Conservation (phyloP, 2,329 filamentous ascomycete genomes). For the Dichotomopilus funicola region DNA sequence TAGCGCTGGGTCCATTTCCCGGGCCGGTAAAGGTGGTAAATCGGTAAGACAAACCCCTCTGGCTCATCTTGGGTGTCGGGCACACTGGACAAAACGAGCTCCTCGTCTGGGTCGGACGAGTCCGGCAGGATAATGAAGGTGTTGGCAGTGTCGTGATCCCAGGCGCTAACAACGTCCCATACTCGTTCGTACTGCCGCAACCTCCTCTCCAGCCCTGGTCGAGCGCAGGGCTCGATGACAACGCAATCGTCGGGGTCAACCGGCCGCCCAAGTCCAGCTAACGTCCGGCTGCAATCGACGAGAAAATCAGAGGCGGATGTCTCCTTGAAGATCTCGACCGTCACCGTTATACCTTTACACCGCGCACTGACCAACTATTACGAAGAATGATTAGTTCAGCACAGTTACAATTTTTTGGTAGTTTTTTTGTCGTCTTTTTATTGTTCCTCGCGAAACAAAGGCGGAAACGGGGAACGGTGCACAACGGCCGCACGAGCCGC, state of each 20-base stretch:
- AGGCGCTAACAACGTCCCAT: conserved; percentile 84
- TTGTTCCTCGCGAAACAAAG: too few relatives aligned
- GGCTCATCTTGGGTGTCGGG: conserved; percentile 54
- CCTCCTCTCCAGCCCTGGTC: conserved; percentile 72
- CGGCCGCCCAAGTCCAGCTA: conserved; percentile 32
- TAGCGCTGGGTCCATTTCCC: conserved; percentile 87
- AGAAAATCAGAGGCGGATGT: conserved; percentile 73
- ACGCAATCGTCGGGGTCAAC: conserved; percentile 62
- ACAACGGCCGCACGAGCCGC: background rate
- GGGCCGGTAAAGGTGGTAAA: conserved; percentile 74
- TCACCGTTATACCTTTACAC: conserved; percentile 62
- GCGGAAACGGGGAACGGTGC: too few relatives aligned
- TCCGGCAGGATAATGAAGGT: conserved; percentile 61
- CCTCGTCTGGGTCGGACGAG: conserved; percentile 45
- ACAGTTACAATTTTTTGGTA: background rate
- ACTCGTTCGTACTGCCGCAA: conserved; percentile 81
- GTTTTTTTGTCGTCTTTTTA: too few relatives aligned
- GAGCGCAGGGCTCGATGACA: conserved; percentile 69
- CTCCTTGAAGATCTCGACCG: conserved; percentile 64
- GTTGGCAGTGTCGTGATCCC: conserved; percentile 78
- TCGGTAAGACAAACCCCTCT: conserved; percentile 57
- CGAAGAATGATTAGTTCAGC: conserved; percentile 9
- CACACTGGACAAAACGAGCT: conserved; percentile 61
- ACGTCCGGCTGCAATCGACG: conserved; percentile 54
- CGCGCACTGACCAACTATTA: conserved; percentile 62